Conservation (phyloP, 2,329 filamentous ascomycete species). For the Penicillium capsulatum region DNA sequence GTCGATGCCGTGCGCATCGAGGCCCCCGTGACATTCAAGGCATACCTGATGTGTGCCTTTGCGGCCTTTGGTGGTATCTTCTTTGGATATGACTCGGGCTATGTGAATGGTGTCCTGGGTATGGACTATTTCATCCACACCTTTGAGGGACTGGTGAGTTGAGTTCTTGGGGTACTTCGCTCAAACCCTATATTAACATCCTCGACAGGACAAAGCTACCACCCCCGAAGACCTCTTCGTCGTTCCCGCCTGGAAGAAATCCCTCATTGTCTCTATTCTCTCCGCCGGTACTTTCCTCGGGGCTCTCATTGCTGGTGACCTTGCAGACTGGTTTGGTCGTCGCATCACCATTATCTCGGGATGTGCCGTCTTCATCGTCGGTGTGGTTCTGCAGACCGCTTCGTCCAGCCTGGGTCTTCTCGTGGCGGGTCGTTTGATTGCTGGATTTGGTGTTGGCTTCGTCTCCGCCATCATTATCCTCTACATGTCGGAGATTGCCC, state of each 20-base stretch:
- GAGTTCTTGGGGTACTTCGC: background rate
- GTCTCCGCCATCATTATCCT: constrained; percentile 75
- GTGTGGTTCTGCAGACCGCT: constrained; percentile 64
- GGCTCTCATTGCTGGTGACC: constrained; percentile 70
- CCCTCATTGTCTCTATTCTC: constrained; percentile 70
- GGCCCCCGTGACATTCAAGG: constrained; percentile 56
- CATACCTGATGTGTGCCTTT: constrained; percentile 59
- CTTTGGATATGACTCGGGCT: constrained; percentile 58
- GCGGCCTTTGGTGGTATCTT: constrained; percentile 59
- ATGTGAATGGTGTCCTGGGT: constrained; percentile 51
- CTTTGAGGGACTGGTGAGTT: constrained; percentile 34
- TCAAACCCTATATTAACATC: background rate
- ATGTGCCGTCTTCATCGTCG: constrained; percentile 66
- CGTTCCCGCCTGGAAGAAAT: constrained; percentile 49
- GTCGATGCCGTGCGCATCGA: constrained; percentile 54
- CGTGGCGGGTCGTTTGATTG: constrained; percentile 68
- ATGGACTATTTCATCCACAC: constrained; percentile 48
- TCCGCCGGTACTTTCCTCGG: constrained; percentile 76
- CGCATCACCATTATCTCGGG: constrained; percentile 64
- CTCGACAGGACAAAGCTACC: constrained; percentile 23
- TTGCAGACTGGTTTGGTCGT: constrained; percentile 67
- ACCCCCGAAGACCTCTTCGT: constrained; percentile 36
- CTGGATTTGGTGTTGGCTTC: constrained; percentile 75
- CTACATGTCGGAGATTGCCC: constrained; percentile 79
- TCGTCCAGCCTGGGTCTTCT: constrained; percentile 56